Conservation (phyloP, 2,329 filamentous ascomycete species). For the Orbilia javanica region DNA sequence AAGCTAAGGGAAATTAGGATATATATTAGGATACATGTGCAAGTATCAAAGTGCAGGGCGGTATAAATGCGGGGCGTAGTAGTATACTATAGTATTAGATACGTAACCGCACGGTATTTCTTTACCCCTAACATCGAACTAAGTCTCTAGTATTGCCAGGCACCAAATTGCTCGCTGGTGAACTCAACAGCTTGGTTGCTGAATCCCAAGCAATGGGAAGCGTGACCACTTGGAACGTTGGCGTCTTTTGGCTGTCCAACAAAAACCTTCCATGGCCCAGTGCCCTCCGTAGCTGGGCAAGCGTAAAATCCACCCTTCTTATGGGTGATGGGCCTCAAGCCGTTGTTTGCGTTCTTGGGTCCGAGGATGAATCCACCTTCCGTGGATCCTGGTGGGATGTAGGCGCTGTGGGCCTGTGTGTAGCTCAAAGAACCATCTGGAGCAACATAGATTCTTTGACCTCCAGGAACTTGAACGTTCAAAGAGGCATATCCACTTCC, state of each 20-base stretch:
- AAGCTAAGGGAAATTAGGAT: background rate
- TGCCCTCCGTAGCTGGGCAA: conserved; percentile 35
- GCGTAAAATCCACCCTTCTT: conserved; percentile 41
- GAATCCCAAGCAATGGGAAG: conserved; percentile 52
- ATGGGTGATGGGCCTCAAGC: conserved; percentile 39
- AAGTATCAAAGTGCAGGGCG: background rate
- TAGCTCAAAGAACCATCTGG: conserved; percentile 72
- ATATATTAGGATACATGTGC: background rate
- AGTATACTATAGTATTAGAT: background rate
- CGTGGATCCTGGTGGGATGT: conserved; percentile 69
- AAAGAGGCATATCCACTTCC: conserved; percentile 21
- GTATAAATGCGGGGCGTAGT: too few species aligned
- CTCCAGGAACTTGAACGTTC: conserved; percentile 68
- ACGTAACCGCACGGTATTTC: background rate
- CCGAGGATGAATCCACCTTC: conserved; percentile 68
- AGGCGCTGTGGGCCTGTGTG: conserved; percentile 71
- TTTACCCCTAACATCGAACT: background rate
- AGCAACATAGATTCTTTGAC: conserved; percentile 73
- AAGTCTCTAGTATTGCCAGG: conserved; percentile 54
- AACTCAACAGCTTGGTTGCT: conserved; percentile 40
- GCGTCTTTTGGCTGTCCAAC: conserved; percentile 44
- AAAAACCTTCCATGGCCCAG: conserved; percentile 54
- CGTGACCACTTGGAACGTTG: conserved; percentile 38
- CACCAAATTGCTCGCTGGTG: conserved; percentile 37
- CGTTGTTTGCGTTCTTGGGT: conserved; percentile 42